Base-by-base conservation (phyloP, 2,329 filamentous ascomycete genomes). In the Exophiala sideris region DNA sequence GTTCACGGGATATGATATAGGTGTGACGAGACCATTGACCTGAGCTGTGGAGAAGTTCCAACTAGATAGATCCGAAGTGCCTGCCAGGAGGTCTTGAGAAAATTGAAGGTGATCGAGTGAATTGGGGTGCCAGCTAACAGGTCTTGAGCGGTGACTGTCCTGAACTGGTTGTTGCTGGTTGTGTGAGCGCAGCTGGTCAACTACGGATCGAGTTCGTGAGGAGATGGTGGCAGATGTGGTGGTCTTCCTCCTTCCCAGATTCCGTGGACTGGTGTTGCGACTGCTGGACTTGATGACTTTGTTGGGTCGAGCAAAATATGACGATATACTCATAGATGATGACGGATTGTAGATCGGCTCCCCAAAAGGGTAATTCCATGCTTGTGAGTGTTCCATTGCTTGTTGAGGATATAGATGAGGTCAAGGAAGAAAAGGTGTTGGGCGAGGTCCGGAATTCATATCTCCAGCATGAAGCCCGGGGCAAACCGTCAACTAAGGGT, bases 81-180 rank as follows among this genome's bases (percentile, higher is more conserved):
- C 50, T 24, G 48, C 32, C n/a, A 24, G 41, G 8, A 44, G 21
- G 24, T 50, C 49, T 44, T 36, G 38, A 35, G 42, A 44, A 18
- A 36, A 48, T n/a, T 50, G 39, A 2, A 52, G 38, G 10, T 47
- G 51, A 14, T 54, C 52, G 39, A 59, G 29, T 18, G 56, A 56
- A 41, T 50, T 48, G 3, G 62, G 61, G 51, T 64, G 62, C 62
- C 62, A 64, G 29, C 61, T 63, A n/a, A 62, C 49, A 21, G 62
- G 62, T 14, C 62, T 59, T 29, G 58, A 50, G 8, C 47, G 55
- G 48, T 36, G 24, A 24, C 11, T 14, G 6, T 46, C 46, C 10
- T 38, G 33, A 10, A 39, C 14, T 7, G 21, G 51, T 40, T 57
- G 52, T 54, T 54, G 50, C 29, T 60, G 54, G 11, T 45, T 45